phyloP scores from a whole-genome alignment of 192 early-diverging fungal genomes.

The Entophlyctis helioformis region DNA sequence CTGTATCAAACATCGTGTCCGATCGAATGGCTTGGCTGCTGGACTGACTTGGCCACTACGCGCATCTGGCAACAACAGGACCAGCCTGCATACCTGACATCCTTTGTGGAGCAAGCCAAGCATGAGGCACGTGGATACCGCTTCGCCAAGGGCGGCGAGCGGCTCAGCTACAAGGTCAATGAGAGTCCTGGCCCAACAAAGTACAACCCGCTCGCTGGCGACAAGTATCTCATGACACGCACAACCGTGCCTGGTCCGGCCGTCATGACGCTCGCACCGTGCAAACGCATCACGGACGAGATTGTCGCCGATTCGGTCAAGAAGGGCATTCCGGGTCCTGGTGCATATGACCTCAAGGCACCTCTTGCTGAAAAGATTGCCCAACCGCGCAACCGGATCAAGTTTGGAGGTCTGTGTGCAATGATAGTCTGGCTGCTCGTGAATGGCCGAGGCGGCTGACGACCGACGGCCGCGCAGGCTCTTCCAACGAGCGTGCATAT shows the following conservation, averaged over 20 bases:
- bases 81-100: slow-evolving; percentile 24
- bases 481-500: slow-evolving; percentile 4
- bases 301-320: slow-evolving; percentile 26
- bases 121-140: slow-evolving; percentile 19
- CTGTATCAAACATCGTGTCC: too few species aligned
- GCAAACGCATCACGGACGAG: slow-evolving; percentile 32
- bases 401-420: slow-evolving; percentile 10
- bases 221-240: slow-evolving; percentile 7
- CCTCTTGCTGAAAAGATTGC: slow-evolving; percentile 15
- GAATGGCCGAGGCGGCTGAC: too few species aligned
- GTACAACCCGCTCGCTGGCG: slow-evolving; percentile 19
- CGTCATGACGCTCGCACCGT: slow-evolving; percentile 40
- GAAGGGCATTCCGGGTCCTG: slow-evolving; percentile 31
- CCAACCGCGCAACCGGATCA: slow-evolving; percentile 9
- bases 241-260: slow-evolving; percentile 25
- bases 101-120: slow-evolving; percentile 30
- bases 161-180: slow-evolving; percentile 15
- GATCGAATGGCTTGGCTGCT: too few species aligned
- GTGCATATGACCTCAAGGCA: slow-evolving; percentile 32
- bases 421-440: too few species aligned
- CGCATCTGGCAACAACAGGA: slow-evolving; percentile 6
- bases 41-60: not conserved
- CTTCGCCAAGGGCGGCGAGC: slow-evolving; percentile 11
- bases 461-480: slow-evolving; percentile 2
- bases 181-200: slow-evolving; percentile 26